phyloP scores from a whole-genome alignment of 495 filamentous ascomycete species.

The Bathelium albidoporum region DNA sequence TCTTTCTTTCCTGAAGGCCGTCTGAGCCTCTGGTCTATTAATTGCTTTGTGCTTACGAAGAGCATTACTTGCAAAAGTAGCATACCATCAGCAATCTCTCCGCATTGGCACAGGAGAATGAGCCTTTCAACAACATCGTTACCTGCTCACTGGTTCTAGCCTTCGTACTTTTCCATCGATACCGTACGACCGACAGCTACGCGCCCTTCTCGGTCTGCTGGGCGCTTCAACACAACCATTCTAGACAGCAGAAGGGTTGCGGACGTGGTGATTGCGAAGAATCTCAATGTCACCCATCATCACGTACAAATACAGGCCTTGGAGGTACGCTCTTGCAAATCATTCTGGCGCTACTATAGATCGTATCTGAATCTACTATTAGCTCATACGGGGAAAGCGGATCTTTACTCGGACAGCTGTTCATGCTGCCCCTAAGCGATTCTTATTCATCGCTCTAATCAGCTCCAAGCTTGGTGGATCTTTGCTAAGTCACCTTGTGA shows the following conservation, averaged over 20 bases:
- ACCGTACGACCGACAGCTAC: not conserved
- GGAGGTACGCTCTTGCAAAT: conserved; percentile 40
- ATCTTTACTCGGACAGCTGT: conserved; percentile 62
- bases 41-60: too few relatives aligned
- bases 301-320: conserved; percentile 80
- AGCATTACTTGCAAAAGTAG: too few relatives aligned
- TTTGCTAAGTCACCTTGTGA: conserved; percentile 26
- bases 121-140: too few relatives aligned
- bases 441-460: conserved; percentile 69
- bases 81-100: too few relatives aligned
- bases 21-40: too few relatives aligned
- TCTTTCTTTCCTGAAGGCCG: too few relatives aligned
- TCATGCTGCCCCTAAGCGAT: conserved; percentile 64
- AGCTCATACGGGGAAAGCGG: conserved; percentile 72
- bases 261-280: conserved; percentile 70
- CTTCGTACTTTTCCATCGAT: not conserved
- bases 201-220: conserved; percentile 15
- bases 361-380: not conserved
- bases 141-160: conserved; percentile 14
- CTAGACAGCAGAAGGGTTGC: conserved; percentile 46
- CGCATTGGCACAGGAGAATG: too few relatives aligned
- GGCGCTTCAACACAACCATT: conserved; percentile 22
- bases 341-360: too few relatives aligned
- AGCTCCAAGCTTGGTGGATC: conserved; percentile 20
- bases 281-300: conserved; percentile 59